Evolutionary conservation across 257 asterid species (phyloP), one percentile per base, ranked within the genome.

Genomic region (Coffea canephora): DNA sequence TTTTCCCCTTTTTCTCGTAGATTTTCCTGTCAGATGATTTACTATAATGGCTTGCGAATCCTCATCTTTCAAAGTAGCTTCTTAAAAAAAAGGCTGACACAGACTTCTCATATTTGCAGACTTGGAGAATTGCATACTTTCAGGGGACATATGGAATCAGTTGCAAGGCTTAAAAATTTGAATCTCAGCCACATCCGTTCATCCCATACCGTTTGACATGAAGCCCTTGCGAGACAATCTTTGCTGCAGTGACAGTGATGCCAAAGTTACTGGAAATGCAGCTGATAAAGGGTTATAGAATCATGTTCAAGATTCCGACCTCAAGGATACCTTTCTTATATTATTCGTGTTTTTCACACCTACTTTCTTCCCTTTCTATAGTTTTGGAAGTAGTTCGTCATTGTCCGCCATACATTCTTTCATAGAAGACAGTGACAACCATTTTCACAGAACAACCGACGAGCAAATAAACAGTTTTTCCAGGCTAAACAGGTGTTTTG

Each of bases 101-200:
- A 21, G 14, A 4, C 16, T 64, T 0, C 46, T 46, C 12, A 45
- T 0, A 43, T 52, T 48, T 57, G 70, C 75, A 82, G 85, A 77
- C 82, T 71, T 18, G 83, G 83, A 65, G 85, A 84, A 69, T 34
- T 75, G 83, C 77, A 84, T 65, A 39, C 79, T 46, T 49, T 81
- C 71, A 78, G 71, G 25, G 85, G 85, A 31, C 85, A 82, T 68
- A 36, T 82, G 54, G 88, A 85, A 79, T 82, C 88, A 48, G 77
- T 76, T 48, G 70, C 76, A 61, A 82, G 78, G 79, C 80, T 82
- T 5, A 79, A 81, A 76, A 81, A 65, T 36, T 76, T 81, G 81
- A 85, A 84, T 59, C 59, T 81, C 11, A 43, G 41, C 10, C 64
- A 61, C 73, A 83, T 79, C 75, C 85, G 81, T 52, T 64, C 81